A percentile compares a stretch with the other conserved stretches of the same genome.
phyloP scores from a whole-genome alignment of 441 rosid genomes.

The Biscutella laevigata region DNA sequence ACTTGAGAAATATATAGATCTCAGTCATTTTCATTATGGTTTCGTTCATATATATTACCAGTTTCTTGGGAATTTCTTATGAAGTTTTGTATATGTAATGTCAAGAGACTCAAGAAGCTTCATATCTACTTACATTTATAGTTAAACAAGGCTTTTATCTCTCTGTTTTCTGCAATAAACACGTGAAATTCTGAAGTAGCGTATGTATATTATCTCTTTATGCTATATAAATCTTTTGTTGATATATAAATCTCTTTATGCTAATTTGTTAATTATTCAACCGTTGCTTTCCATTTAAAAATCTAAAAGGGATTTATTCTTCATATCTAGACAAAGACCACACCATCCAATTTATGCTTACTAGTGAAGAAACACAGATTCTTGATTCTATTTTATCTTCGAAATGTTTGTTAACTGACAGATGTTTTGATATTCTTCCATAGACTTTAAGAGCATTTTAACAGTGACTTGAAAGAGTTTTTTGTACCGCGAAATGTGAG shows the following conservation, averaged over 20 bases:
- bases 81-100: no score
- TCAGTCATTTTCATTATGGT: neutral
- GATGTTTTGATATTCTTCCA: constrained; percentile 19
- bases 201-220: constrained; percentile 17
- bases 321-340: constrained; percentile 21
- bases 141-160: neutral
- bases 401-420: constrained; percentile 8
- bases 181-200: constrained; percentile 11
- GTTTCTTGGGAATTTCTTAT: neutral
- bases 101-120: constrained; percentile 23
- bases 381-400: constrained; percentile 23
- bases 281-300: constrained; percentile 17
- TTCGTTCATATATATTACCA: neutral
- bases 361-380: constrained; percentile 24
- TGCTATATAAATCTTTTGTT: constrained; percentile 23
- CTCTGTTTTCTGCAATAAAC: constrained; percentile 17
- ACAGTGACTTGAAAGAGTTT: constrained; percentile 23
- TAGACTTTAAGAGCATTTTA: constrained; percentile 11
- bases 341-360: constrained; percentile 24
- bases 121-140: constrained; percentile 13
- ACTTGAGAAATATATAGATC: neutral
- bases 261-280: neutral
- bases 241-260: constrained; percentile 18
- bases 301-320: constrained; percentile 24
- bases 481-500: constrained; percentile 23